Conservation (phyloP, 2,329 filamentous ascomycete genomes). For the Pseudogymnoascus sp. region DNA sequence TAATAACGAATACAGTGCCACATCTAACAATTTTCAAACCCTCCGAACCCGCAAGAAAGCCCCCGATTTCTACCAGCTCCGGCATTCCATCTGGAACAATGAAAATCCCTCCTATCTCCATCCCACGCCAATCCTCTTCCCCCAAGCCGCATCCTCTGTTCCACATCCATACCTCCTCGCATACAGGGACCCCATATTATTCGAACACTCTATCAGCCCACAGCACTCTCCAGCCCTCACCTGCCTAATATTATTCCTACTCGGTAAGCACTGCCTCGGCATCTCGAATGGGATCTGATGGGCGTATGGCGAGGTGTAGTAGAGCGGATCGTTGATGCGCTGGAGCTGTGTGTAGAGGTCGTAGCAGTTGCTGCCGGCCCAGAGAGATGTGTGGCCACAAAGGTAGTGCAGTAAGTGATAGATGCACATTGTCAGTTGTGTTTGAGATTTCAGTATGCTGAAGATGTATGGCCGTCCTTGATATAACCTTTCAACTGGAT, state of each 20-base stretch:
- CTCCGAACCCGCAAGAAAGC: background rate
- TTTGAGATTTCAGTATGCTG: background rate
- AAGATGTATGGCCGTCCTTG: background rate
- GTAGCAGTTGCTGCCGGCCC: conserved; percentile 24
- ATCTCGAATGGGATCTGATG: conserved; percentile 6
- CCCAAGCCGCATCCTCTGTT: background rate
- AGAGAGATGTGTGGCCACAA: conserved; percentile 24
- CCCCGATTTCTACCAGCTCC: background rate
- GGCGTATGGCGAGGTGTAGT: background rate
- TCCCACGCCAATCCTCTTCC: background rate
- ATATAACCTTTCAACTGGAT: background rate
- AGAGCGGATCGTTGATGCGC: conserved; percentile 24
- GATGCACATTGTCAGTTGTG: conserved; percentile 22
- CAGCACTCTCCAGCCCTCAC: background rate
- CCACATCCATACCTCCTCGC: background rate
- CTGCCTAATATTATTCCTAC: conserved; percentile 1
- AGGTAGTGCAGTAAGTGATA: conserved; percentile 21
- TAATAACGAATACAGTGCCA: background rate
- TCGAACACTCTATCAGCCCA: background rate
- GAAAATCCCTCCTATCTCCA: background rate
- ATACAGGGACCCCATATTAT: background rate
- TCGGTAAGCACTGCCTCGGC: conserved; percentile 4
- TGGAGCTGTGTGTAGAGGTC: conserved; percentile 25
- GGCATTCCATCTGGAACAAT: background rate
- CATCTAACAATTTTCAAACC: background rate